phyloP scores from a whole-genome alignment of 2,329 filamentous ascomycete genomes.

The Xylariaceae sp. region DNA sequence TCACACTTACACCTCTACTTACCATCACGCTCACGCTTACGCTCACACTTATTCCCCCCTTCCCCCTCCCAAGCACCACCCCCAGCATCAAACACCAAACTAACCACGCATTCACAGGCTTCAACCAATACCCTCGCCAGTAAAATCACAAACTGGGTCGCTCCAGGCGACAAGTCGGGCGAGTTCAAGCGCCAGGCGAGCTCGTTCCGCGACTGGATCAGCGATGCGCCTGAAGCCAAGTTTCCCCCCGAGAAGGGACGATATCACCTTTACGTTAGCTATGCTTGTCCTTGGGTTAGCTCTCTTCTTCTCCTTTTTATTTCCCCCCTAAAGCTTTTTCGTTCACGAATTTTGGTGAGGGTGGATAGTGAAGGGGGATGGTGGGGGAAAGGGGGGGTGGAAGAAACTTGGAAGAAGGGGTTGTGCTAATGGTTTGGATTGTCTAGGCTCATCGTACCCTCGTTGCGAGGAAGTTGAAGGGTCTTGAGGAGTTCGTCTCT shows the following conservation, averaged over 20 bases:
- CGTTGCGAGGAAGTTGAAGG: slow-evolving; percentile 89
- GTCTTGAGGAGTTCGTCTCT: slow-evolving; percentile 82
- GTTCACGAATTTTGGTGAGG: no score
- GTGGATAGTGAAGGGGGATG: no score
- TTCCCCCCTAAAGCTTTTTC: neutral
- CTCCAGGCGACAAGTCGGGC: slow-evolving; percentile 76
- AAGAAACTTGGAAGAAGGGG: neutral
- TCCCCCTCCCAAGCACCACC: neutral
- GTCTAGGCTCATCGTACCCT: slow-evolving; percentile 78
- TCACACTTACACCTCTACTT: neutral
- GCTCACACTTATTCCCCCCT: no score
- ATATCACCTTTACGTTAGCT: slow-evolving; percentile 95
- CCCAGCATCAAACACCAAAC: neutral
- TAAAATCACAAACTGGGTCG: slow-evolving; percentile 85
- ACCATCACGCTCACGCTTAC: neutral
- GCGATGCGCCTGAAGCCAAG: slow-evolving; percentile 70
- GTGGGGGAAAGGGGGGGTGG: neutral
- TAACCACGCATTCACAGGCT: slow-evolving; percentile 25
- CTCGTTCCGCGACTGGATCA: slow-evolving; percentile 82
- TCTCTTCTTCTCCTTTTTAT: neutral
- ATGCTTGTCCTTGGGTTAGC: slow-evolving; percentile 85
- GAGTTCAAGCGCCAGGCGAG: slow-evolving; percentile 92
- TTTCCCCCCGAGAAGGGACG: slow-evolving; percentile 87
- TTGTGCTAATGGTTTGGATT: neutral
- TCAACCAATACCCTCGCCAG: slow-evolving; percentile 17